Base-by-base conservation (phyloP, 2,329 filamentous ascomycete genomes). In the Claviceps spartinae region DNA sequence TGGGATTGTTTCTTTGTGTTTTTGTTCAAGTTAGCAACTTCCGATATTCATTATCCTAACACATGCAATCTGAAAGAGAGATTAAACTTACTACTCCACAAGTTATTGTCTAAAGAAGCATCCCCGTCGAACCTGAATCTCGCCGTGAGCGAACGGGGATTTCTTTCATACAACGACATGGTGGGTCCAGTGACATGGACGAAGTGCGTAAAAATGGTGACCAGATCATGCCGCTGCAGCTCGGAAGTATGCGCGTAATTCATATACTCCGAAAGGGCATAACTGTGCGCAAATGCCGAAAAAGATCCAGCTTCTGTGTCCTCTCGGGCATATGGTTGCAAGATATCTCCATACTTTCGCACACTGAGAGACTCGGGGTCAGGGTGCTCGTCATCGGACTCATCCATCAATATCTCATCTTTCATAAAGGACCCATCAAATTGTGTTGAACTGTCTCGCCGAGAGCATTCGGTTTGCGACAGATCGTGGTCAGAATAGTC, bases 151-250 rank as follows among this genome's bases (percentile, higher is more conserved):
- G 91, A 87, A 52, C 82, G 77, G 2, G 86, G 82, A 64, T 90
- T 82, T 50, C 91, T 78, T 67, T 97, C 90, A 63, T 88, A 95
- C 30, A 95, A 77, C 1, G 90, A 95, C 63, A 97, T 79, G 57
- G 81, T 86, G 1, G 89, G 87, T 0, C 85, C 90, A 2, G 89
- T 95, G 6, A 93, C 85, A 58, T 88, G 85, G 47, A 97, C 82
- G 65, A 96, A 97, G 67, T 97, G 89, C 65, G 85, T 85, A 65
- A 97, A 97, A 6, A 95, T 82, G 34, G 83, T 78, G 14, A 88
- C 84, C 11, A 88, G 91, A 56, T 85, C 83, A 2, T 81, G 78
- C 57, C 96, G 88, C 58, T 83, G 86, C 30, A 96, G 71, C 36
- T 93, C 90, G 41, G 83, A 84, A 36, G 79, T 79, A 22, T 75